Evolutionary conservation across 2,329 filamentous ascomycete genomes (phyloP), one percentile per base, ranked within the genome.

Genomic region (Canariomyces notabilis): DNA sequence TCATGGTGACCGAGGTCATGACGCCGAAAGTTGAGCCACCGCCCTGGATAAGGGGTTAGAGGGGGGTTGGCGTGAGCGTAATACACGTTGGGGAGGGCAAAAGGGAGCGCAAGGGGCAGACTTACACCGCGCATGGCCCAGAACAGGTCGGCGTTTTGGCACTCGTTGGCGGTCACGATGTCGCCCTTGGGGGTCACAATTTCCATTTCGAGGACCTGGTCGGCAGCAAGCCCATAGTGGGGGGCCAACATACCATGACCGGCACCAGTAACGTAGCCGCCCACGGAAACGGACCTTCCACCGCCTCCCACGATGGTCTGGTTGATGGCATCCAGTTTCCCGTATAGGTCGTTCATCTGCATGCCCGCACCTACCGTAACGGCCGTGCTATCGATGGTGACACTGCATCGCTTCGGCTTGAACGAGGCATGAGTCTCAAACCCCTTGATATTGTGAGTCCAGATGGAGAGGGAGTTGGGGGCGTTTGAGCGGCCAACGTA

Each of bases 401-500:
- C 54, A 7, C 47, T 50, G 38, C 67, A 69, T 20, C 69, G 72
- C 11, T 64, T 54, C 4, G 63, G 62, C 2, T 58, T 57, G 7
- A 50, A 49, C 32, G 68, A 63, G 2, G 55, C 16, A 23, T 67
- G 61, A 3, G 58, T 57, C 51, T 67, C 47, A 46, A 71, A 64
- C 14, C 67, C 63, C 52, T 76, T 73, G 40, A 82, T 66, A 50
- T 71, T 60, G 44, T 80, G 76, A 5, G 71, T 79, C 72, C 79
- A 81, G 36, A 82, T 64, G 2, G 70, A 68, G 6, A 82, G 59
- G 0, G 75, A 70, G 2, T 80, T 80, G 8, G 73, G 73, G 7
- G 81, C 82, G 0, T 76, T 79, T 0, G 76, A 80, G 37, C 77
- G 76, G 36, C 80, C 82, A 20, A 74, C 64, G 49, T 68, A 73